Evolutionary conservation across 257 asterid genomes (phyloP).

Genomic region (Solanum sejunctum): DNA sequence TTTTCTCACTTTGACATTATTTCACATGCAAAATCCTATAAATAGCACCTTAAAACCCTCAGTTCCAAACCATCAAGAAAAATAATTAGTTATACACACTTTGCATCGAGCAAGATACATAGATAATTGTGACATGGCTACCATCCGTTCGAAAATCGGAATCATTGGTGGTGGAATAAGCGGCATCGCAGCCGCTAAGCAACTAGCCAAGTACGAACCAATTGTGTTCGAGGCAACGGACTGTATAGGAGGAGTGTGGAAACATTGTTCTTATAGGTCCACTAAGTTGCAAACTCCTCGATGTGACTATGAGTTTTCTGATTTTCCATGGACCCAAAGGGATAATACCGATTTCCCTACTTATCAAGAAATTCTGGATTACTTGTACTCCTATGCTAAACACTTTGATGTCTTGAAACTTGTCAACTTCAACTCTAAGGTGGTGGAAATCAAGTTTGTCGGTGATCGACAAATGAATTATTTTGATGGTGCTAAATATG

Average conservation of each 20-base stretch:
- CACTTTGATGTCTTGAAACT: conserved; percentile 54
- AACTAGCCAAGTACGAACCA: conserved; percentile 42
- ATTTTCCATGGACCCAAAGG: conserved; percentile 78
- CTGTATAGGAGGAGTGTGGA: conserved; percentile 84
- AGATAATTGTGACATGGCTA: conserved; percentile 3
- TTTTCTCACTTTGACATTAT: neutral
- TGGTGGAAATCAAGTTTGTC: conserved; percentile 50
- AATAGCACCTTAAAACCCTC: conserved; percentile 9
- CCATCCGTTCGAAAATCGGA: conserved; percentile 30
- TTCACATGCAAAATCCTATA: conserved; percentile 44
- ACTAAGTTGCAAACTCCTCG: conserved; percentile 84
- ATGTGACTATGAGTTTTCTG: conserved; percentile 77
- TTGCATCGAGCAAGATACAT: neutral
- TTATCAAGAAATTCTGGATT: conserved; percentile 53
- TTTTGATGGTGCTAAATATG: conserved; percentile 11
- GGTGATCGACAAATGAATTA: conserved; percentile 19
- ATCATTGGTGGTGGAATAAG: conserved; percentile 77
- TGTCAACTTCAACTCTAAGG: conserved; percentile 64
- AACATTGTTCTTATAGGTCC: conserved; percentile 52
- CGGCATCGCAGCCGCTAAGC: conserved; percentile 78
- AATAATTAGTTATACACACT: neutral
- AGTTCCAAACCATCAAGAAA: conserved; percentile 4
- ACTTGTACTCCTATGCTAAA: conserved; percentile 50
- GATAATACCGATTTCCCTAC: conserved; percentile 67
- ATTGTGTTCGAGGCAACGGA: conserved; percentile 72